phyloP scores from a whole-genome alignment of 208 protist species.

The Leishmania martiniquensis region DNA sequence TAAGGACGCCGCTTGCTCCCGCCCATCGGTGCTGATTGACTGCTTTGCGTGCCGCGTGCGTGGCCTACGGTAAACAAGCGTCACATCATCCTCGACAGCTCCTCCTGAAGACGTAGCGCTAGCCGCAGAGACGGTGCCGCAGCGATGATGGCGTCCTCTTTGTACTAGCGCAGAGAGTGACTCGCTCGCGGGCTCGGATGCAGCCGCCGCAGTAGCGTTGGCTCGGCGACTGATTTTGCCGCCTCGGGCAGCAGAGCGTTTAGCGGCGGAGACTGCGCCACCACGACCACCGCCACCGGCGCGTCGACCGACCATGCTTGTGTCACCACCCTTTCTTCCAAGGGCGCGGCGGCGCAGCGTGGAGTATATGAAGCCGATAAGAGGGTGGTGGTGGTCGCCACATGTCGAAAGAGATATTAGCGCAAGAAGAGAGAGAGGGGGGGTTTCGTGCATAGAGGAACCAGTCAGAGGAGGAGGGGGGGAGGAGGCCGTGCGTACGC shows the following conservation, averaged over 20 bases:
- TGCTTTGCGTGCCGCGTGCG: constrained; percentile 3
- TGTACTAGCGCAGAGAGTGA: constrained; percentile 12
- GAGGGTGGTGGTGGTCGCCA: neutral
- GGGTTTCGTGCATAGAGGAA: no score
- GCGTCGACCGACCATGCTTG: constrained; percentile 3
- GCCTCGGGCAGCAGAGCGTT: neutral
- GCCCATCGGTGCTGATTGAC: neutral
- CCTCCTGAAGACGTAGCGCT: neutral
- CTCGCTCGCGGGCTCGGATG: neutral
- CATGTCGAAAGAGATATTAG: no score
- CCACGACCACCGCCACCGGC: constrained; percentile 2
- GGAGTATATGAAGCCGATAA: neutral
- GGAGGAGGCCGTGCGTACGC: neutral
- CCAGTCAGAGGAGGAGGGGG: neutral
- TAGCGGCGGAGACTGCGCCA: constrained; percentile 2
- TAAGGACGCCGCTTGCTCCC: neutral
- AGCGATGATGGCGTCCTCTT: constrained; percentile 1
- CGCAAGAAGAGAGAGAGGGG: neutral
- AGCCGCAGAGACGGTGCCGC: neutral
- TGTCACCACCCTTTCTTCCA: neutral
- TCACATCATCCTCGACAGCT: constrained; percentile 35
- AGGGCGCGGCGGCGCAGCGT: neutral
- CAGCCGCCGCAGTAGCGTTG: neutral
- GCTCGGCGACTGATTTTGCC: constrained; percentile 2
- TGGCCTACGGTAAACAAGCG: constrained; percentile 35